A percentile compares a stretch with the other conserved stretches of the same genome.
phyloP scores from a whole-genome alignment of 2,329 filamentous ascomycete genomes.

The Bipolaris victoriae region DNA sequence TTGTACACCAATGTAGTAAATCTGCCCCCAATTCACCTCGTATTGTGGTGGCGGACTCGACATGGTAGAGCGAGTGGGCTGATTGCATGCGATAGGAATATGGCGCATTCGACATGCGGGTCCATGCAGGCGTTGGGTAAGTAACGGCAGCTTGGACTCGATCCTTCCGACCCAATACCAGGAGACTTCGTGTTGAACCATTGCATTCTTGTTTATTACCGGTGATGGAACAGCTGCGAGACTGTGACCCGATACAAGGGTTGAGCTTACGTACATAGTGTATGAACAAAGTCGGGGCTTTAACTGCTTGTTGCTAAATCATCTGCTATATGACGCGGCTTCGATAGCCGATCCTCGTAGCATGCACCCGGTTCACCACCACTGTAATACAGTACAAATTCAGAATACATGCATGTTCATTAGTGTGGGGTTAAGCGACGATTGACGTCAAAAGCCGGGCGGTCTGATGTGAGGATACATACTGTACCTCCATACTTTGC shows the following conservation, averaged over 20 bases:
- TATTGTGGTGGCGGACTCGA: conserved; percentile 10
- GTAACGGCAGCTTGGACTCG: neutral
- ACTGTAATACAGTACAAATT: too few relatives aligned
- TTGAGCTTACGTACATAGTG: neutral
- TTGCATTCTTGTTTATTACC: neutral
- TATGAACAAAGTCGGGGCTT: neutral
- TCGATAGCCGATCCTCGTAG: too few relatives aligned
- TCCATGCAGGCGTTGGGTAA: neutral
- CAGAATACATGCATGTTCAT: too few relatives aligned
- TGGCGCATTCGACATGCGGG: neutral
- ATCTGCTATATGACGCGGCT: too few relatives aligned
- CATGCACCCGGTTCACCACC: too few relatives aligned
- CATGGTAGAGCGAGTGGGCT: neutral
- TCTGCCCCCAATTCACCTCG: neutral
- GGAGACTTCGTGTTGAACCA: neutral
- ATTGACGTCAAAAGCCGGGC: too few relatives aligned
- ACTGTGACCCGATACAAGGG: too few relatives aligned
- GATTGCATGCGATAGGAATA: neutral
- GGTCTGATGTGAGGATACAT: too few relatives aligned
- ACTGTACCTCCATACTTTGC: too few relatives aligned
- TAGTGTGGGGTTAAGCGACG: too few relatives aligned
- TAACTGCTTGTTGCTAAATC: neutral
- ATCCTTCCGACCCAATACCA: neutral
- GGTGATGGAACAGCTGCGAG: neutral
- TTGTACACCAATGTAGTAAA: neutral